Percentiles rank a stretch among this genome's conserved stretches.
These are phyloP conservation scores for Agrocybe pediades DNA, from an alignment of 768 basidiomycete species.

Conservation along the genomic window DNA sequence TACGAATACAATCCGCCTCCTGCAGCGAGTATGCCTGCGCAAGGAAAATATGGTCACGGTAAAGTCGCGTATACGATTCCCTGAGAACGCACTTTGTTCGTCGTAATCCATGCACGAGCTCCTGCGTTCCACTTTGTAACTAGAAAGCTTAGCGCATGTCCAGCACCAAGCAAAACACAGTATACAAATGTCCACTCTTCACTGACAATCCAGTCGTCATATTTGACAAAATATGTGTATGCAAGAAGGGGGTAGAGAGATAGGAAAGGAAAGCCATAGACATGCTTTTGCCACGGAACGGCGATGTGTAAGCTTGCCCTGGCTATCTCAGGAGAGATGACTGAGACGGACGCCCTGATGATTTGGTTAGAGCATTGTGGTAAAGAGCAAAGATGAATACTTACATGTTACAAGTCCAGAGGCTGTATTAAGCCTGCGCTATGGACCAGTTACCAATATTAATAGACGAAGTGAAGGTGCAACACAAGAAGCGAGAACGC, in stretches of 20 bases:
- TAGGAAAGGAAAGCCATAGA: constrained; percentile 80
- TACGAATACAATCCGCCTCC: constrained; percentile 79
- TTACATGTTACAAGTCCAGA: not conserved
- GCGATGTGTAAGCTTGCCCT: constrained; percentile 66
- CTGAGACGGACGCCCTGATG: constrained; percentile 47
- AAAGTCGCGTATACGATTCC: not conserved
- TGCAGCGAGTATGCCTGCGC: constrained; percentile 62
- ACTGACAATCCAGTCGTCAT: constrained; percentile 87
- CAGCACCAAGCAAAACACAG: constrained; percentile 79
- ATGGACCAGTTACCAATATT: not conserved
- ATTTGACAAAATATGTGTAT: constrained; percentile 90
- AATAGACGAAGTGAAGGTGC: constrained; percentile 1
- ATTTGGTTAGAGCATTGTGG: not conserved
- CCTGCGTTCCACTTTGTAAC: constrained; percentile 87
- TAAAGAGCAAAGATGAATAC: not conserved
- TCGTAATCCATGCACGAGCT: constrained; percentile 80
- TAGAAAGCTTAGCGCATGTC: constrained; percentile 92
- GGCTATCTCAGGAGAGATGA: constrained; percentile 69
- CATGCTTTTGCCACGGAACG: constrained; percentile 67
- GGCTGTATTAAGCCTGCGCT: not conserved
- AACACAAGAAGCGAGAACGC: not conserved
- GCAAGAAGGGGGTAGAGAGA: constrained; percentile 80
- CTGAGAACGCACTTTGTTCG: constrained; percentile 54
- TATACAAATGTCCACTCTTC: constrained; percentile 99
- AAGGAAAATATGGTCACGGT: too few species aligned